These are phyloP conservation scores for Plasmodium coatneyi DNA, from an alignment of 169 alveolate species.

Conservation along the genomic window DNA sequence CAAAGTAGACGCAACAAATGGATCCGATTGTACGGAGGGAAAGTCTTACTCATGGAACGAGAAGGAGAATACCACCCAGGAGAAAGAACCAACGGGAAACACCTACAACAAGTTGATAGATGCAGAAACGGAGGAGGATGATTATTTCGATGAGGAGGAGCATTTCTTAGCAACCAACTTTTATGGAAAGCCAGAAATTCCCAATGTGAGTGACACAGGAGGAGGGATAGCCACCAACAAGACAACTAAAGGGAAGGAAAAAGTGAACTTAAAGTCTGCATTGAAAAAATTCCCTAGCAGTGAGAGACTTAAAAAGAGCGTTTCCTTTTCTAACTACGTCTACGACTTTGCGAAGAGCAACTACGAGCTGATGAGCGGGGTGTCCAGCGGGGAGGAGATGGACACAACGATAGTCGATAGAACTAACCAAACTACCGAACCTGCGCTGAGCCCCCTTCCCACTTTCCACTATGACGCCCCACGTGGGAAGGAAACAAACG, in stretches of 20 bases:
- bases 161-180: conserved; percentile 22
- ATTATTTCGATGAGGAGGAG: conserved; percentile 10
- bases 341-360: conserved; percentile 37
- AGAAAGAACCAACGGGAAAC: background rate
- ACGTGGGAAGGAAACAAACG: background rate
- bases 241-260: background rate
- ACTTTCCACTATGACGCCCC: background rate
- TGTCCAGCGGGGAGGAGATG: conserved; percentile 2
- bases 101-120: background rate
- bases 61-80: background rate
- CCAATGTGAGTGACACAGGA: background rate
- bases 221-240: background rate
- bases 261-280: conserved; percentile 16
- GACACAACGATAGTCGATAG: background rate
- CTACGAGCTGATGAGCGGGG: conserved; percentile 29
- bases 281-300: conserved; percentile 36
- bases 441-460: background rate
- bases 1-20: background rate
- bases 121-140: background rate
- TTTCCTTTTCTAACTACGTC: conserved; percentile 56
- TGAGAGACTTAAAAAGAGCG: conserved; percentile 19
- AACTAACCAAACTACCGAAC: background rate
- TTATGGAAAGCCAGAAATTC: conserved; percentile 4
- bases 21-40: background rate
- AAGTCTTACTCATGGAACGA: background rate